Conservation (phyloP, 495 filamentous ascomycete species). For the Aspergillus affinis region DNA sequence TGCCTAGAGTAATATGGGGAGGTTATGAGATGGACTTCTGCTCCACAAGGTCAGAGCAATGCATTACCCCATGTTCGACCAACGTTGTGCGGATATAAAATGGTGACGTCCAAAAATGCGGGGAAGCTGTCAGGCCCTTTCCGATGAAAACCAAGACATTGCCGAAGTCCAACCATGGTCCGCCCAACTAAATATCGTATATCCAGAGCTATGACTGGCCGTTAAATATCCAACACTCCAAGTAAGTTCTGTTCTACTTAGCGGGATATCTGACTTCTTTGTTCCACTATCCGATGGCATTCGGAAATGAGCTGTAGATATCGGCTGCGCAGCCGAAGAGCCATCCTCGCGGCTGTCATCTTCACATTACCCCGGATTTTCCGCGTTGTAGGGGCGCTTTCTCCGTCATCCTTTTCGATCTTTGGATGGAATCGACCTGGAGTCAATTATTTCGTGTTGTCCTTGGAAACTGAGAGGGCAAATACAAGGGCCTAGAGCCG, state of each 20-base stretch:
- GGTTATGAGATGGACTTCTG: background rate
- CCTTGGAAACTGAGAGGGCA: too few relatives aligned
- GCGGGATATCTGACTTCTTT: background rate
- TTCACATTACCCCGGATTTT: background rate
- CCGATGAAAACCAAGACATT: background rate
- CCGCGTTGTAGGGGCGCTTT: too few relatives aligned
- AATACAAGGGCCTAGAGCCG: too few relatives aligned
- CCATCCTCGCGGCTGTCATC: background rate
- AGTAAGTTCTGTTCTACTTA: background rate
- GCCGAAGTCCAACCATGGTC: background rate
- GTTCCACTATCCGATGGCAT: background rate
- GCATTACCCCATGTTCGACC: background rate
- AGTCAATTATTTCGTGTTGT: too few relatives aligned
- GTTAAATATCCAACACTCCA: background rate
- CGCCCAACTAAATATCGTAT: background rate
- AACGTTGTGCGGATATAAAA: background rate
- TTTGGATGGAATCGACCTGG: too few relatives aligned
- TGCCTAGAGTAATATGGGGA: background rate
- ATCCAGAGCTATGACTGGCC: background rate
- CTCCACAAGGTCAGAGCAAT: background rate
- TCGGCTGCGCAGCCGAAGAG: background rate
- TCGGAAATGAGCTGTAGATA: background rate
- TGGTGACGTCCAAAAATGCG: background rate
- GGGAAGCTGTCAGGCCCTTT: background rate
- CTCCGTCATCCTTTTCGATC: too few relatives aligned